Conservation (phyloP, 140 eudicot species). For the Bidens hawaiensis region DNA sequence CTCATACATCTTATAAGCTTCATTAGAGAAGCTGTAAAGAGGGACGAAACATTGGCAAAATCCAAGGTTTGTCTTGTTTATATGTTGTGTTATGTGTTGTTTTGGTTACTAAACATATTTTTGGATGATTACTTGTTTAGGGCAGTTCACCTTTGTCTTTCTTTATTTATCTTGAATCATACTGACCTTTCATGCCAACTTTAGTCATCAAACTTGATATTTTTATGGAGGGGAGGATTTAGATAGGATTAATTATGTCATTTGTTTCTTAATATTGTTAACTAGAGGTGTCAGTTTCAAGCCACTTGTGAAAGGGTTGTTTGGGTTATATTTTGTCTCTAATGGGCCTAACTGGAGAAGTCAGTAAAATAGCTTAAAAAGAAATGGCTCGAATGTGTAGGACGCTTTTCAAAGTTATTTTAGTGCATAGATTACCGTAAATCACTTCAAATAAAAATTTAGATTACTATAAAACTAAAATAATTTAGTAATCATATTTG, state of each 20-base stretch:
- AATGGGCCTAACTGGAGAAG: background rate
- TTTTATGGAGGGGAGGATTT: background rate
- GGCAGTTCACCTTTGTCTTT: background rate
- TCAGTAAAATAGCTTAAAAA: background rate
- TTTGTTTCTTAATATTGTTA: background rate
- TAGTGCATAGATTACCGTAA: background rate
- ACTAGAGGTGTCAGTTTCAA: background rate
- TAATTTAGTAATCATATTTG: background rate
- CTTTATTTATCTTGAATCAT: background rate
- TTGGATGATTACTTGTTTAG: background rate
- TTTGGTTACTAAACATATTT: background rate
- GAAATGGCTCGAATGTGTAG: background rate
- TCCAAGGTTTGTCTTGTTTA: constrained; percentile 49
- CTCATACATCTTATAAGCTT: constrained; percentile 46
- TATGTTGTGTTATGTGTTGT: background rate
- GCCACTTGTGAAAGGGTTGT: background rate
- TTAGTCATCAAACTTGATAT: background rate
- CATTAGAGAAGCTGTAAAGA: constrained; percentile 52
- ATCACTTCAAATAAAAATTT: background rate
- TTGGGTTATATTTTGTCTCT: background rate
- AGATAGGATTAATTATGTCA: background rate
- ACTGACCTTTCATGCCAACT: background rate
- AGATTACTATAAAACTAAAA: background rate
- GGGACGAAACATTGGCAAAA: constrained; percentile 48
- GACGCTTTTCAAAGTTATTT: background rate